phyloP scores from a whole-genome alignment of 306 rosid species.

The Dalbergia cochinchinensis region DNA sequence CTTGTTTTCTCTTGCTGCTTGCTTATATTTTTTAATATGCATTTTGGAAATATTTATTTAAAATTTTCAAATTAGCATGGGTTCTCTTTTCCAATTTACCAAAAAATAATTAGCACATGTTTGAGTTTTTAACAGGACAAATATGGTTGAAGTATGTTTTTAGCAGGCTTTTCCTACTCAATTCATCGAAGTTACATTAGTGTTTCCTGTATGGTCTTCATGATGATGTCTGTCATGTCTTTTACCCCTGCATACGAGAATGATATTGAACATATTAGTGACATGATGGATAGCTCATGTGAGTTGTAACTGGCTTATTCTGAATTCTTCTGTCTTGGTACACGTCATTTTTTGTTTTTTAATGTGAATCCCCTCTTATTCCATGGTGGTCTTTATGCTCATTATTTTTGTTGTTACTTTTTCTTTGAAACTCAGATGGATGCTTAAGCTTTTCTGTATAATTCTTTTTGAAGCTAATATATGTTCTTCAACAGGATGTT shows the following conservation, averaged over 20 bases:
- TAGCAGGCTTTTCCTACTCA: neutral
- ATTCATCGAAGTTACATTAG: neutral
- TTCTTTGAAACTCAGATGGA: neutral
- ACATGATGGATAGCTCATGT: neutral
- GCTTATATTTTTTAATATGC: neutral
- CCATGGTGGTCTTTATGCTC: neutral
- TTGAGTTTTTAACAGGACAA: neutral
- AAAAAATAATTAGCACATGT: neutral
- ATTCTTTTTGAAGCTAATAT: neutral
- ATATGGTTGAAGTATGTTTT: neutral
- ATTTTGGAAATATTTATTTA: neutral
- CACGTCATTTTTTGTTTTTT: neutral
- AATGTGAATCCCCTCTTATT: neutral
- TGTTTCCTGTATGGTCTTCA: neutral
- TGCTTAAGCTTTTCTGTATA: conserved; percentile 1
- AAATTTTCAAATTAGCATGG: neutral
- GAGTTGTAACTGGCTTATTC: neutral
- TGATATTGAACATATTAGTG: neutral
- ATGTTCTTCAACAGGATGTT: too few species aligned
- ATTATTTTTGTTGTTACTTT: neutral
- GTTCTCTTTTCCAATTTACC: neutral
- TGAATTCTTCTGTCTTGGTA: conserved; percentile 5
- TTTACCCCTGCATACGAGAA: neutral
- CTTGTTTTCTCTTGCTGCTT: neutral
- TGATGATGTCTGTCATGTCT: neutral